Conservation (phyloP, 2,329 filamentous ascomycete genomes). For the Thielaviopsis populi region DNA sequence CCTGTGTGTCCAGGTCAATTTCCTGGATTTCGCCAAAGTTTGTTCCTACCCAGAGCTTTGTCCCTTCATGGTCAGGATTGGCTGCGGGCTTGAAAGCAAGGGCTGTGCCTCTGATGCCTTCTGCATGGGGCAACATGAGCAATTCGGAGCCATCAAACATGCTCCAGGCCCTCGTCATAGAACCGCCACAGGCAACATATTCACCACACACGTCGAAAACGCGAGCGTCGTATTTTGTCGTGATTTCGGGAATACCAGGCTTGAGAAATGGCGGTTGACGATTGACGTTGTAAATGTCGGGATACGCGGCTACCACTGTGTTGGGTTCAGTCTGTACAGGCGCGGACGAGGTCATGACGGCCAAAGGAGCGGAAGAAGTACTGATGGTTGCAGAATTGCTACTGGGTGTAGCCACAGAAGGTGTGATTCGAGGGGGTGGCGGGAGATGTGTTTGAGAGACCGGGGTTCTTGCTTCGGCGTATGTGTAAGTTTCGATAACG, state of each 20-base stretch:
- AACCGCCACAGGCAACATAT: slow-evolving; percentile 72
- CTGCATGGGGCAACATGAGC: slow-evolving; percentile 68
- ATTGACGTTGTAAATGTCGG: slow-evolving; percentile 73
- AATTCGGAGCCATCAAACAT: slow-evolving; percentile 65
- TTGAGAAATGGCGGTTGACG: slow-evolving; percentile 64
- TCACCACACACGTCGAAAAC: slow-evolving; percentile 80
- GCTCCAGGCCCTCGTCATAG: slow-evolving; percentile 79
- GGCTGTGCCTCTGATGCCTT: slow-evolving; percentile 68
- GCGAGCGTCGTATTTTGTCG: slow-evolving; percentile 73
- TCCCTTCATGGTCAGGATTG: slow-evolving; percentile 65
- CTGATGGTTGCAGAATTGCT: slow-evolving; percentile 16
- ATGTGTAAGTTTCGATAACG: slow-evolving; percentile 7
- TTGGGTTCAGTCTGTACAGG: slow-evolving; percentile 28
- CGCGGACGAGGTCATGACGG: slow-evolving; percentile 7
- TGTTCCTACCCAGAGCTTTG: slow-evolving; percentile 76
- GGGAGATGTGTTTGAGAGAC: slow-evolving; percentile 6
- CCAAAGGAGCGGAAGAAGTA: slow-evolving; percentile 16
- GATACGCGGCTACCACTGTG: slow-evolving; percentile 50
- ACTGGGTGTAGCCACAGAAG: slow-evolving; percentile 19
- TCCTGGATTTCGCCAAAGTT: slow-evolving; percentile 80
- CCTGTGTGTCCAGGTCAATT: slow-evolving; percentile 63
- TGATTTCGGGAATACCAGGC: slow-evolving; percentile 58
- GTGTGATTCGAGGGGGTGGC: slow-evolving; percentile 4
- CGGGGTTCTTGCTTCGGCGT: slow-evolving; percentile 6
- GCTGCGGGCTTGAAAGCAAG: slow-evolving; percentile 73